Base-by-base conservation (phyloP, 306 rosid genomes). In the Trifolium fragiferum region DNA sequence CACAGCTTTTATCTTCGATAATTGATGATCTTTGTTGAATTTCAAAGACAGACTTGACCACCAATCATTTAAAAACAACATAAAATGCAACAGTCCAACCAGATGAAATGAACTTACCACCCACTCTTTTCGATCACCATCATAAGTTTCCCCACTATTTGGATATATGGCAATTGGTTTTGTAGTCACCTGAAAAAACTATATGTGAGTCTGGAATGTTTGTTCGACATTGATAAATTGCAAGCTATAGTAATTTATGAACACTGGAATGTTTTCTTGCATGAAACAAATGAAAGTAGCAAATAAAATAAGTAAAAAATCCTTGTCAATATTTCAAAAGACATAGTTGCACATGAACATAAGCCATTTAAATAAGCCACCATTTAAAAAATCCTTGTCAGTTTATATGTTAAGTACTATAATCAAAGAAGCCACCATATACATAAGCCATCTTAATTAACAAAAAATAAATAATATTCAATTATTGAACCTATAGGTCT, bases 91-190 rank as follows among this genome's bases (percentile, higher is more conserved):
- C 68, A 67, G 51, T 25, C 18, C 35, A 76, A 76, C 20, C 18
- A 65, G 60, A 76, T 63, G 50, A 47, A 72, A 73, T 37, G 55
- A 66, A 77, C 90, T 82, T 79, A 87, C 90, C 70, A 87, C 78
- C 90, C 90, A 84, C 78, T 73, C 58, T 69, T 84, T 87, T 32
- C 2, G 40, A 19, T 73, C 66, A 33, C 70, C 84, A 62, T 84
- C 86, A n/a, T 84, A 87, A n/a, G 75, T 79, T 82, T 87, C 90
- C 57, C 90, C 90, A 46, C 90, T 87, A 78, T 87, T 87, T 53
- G 90, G 90, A 82, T 87, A 87, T 61, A 84, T 70, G 53, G 82
- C 23, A 74, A 87, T 71, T 33, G 90, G 90, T 66, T 86, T 86
- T 40, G 86, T 76, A 69, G 86, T 65, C 81, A 72, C 88, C 88